A percentile compares a stretch with the other conserved stretches of the same genome.
Evolutionary conservation across 208 protist species (phyloP).

Genomic region (Naegleria gruberi): DNA sequence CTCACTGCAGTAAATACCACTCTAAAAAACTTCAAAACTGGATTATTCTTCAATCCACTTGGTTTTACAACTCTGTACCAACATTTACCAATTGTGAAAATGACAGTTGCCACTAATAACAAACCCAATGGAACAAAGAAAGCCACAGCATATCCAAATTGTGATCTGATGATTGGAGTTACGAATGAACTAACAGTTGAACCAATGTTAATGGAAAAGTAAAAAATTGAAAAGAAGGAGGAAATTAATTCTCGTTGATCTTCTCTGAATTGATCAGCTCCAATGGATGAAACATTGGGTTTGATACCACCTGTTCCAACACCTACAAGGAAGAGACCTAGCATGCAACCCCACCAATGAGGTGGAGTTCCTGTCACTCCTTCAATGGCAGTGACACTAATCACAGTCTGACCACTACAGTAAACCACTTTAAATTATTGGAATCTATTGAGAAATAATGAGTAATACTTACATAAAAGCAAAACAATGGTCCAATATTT

Average conservation of each 20-base stretch:
- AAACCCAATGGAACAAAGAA: slow-evolving; percentile 11
- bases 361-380: slow-evolving; percentile 39
- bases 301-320: slow-evolving; percentile 44
- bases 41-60: slow-evolving; percentile 10
- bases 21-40: background rate
- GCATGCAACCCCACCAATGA: slow-evolving; percentile 36
- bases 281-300: slow-evolving; percentile 32
- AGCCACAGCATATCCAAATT: slow-evolving; percentile 23
- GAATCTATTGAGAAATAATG: no score
- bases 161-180: slow-evolving; percentile 43
- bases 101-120: background rate
- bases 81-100: slow-evolving; percentile 38
- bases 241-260: slow-evolving; percentile 31
- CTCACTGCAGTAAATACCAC: slow-evolving; percentile 24
- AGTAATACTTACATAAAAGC: background rate
- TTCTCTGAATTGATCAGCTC: slow-evolving; percentile 49
- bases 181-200: slow-evolving; percentile 45
- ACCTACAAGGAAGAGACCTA: slow-evolving; percentile 39
- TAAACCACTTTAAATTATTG: slow-evolving; percentile 38
- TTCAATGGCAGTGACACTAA: slow-evolving; percentile 46
- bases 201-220: slow-evolving; percentile 54
- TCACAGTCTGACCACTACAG: slow-evolving; percentile 37
- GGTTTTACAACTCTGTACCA: slow-evolving; percentile 35
- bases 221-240: slow-evolving; percentile 50
- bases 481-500: background rate